Evolutionary conservation across 73 alveolate genomes (phyloP), one percentile per base, ranked within the genome.

Genomic region (Chromera velia): DNA sequence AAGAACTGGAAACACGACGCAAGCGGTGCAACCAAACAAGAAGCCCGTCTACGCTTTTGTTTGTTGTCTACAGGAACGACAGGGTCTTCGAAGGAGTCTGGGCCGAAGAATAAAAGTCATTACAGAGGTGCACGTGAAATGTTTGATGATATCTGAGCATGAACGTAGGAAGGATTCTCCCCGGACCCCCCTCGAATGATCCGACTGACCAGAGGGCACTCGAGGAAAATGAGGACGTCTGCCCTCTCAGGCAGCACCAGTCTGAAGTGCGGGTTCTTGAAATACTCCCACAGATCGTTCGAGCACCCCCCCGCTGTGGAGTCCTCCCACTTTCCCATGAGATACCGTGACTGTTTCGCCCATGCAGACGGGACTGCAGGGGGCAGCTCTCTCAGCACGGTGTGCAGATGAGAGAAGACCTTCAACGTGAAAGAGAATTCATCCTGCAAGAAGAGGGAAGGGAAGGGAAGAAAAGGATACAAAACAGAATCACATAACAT

Each of bases 141-240:
- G n/a, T n/a, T n/a, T n/a, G n/a, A n/a, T n/a, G n/a, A n/a, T n/a
- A n/a, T n/a, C n/a, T n/a, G n/a, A n/a, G n/a, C n/a, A n/a, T n/a
- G n/a, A n/a, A n/a, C n/a, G n/a, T n/a, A n/a, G n/a, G n/a, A n/a
- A n/a, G n/a, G n/a, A n/a, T n/a, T n/a, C n/a, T n/a, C n/a, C n/a
- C n/a, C n/a, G n/a, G n/a, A n/a, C n/a, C n/a, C n/a, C n/a, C n/a
- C n/a, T n/a, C n/a, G n/a, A n/a, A n/a, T n/a, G n/a, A n/a, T n/a
- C n/a, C n/a, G n/a, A n/a, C n/a, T n/a, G n/a, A 40, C 55, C 70
- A n/a, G 31, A 55, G 27, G 70, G 70, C 27, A n/a, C 70, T 55
- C 70, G 32, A 55, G 30, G 70, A 55, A 55, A 29, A 55, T 17
- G 32, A 55, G 9, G 32, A 55, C 32, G 9, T 55, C 30, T 55